Evolutionary conservation across 371 early-diverging fungal species (phyloP).

Genomic region (Mucor piriformis): DNA sequence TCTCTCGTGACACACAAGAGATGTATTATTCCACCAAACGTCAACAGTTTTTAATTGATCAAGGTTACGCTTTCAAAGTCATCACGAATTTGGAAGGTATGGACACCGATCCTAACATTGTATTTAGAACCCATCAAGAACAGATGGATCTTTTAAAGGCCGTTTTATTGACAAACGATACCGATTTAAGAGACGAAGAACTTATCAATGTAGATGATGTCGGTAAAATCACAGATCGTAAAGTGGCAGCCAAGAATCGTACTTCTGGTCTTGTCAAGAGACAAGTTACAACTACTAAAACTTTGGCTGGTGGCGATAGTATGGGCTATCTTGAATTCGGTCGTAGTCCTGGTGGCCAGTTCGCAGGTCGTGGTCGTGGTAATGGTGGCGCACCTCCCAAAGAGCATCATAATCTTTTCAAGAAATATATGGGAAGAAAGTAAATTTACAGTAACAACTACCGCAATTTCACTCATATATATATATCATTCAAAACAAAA

Average conservation of each 20-base stretch:
- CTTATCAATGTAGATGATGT: conserved; percentile 45
- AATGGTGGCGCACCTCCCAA: conserved; percentile 33
- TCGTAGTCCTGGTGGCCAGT: conserved; percentile 45
- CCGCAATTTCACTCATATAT: neutral
- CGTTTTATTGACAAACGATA: conserved; percentile 84
- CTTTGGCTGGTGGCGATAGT: conserved; percentile 88
- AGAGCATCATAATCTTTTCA: conserved; percentile 74
- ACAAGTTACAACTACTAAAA: conserved; percentile 70
- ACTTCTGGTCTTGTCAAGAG: conserved; percentile 37
- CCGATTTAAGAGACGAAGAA: conserved; percentile 68
- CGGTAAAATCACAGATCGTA: conserved; percentile 46
- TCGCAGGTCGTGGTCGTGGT: conserved; percentile 45
- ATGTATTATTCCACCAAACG: conserved; percentile 47
- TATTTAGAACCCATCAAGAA: conserved; percentile 75
- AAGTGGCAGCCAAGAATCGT: conserved; percentile 43
- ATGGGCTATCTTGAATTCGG: conserved; percentile 94
- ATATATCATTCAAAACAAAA: too few relatives aligned
- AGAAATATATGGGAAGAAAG: conserved; percentile 62
- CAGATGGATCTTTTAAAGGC: conserved; percentile 91
- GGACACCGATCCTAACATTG: conserved; percentile 70
- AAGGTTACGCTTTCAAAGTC: conserved; percentile 47
- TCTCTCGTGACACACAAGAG: conserved; percentile 44
- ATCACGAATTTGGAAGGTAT: conserved; percentile 54
- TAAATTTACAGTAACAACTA: conserved; percentile 4
- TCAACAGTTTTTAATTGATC: conserved; percentile 49